phyloP scores from a whole-genome alignment of 139 green algal genomes.

The Asterochloris erici region DNA sequence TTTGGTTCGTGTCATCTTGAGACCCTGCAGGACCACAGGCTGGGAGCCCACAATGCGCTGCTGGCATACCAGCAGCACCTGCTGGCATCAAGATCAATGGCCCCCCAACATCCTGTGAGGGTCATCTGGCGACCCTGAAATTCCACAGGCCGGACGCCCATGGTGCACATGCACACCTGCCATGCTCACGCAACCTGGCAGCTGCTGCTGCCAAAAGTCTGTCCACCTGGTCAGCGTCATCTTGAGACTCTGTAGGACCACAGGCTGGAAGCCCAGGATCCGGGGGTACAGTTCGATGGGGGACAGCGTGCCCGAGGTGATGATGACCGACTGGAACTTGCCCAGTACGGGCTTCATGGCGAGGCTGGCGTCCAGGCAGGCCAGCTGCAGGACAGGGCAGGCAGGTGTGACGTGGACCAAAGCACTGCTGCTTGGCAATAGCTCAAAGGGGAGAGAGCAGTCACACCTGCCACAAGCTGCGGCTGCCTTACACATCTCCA shows the following conservation, averaged over 20 bases:
- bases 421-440: too few species aligned
- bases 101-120: conserved; percentile 60
- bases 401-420: too few species aligned
- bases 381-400: conserved; percentile 56
- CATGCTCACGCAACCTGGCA: too few species aligned
- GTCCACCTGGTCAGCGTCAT: conserved; percentile 90
- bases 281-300: conserved; percentile 97
- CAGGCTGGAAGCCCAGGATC: conserved; percentile 96
- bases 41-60: conserved; percentile 89
- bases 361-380: conserved; percentile 94
- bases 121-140: conserved; percentile 90
- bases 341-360: conserved; percentile 93
- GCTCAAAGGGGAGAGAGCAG: too few species aligned
- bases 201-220: neutral
- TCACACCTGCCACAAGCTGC: too few species aligned
- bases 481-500: too few species aligned
- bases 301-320: conserved; percentile 94
- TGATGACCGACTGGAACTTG: conserved; percentile 94
- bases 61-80: too few species aligned
- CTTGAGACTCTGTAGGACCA: conserved; percentile 75
- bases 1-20: conserved; percentile 93
- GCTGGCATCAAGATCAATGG: neutral
- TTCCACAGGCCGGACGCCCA: conserved; percentile 93
- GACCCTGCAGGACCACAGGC: conserved; percentile 77
- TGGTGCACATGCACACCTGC: conserved; percentile 56